Evolutionary conservation across 306 rosid species (phyloP), one percentile per base, ranked within the genome.

Genomic region (Citrullus colocynthis): DNA sequence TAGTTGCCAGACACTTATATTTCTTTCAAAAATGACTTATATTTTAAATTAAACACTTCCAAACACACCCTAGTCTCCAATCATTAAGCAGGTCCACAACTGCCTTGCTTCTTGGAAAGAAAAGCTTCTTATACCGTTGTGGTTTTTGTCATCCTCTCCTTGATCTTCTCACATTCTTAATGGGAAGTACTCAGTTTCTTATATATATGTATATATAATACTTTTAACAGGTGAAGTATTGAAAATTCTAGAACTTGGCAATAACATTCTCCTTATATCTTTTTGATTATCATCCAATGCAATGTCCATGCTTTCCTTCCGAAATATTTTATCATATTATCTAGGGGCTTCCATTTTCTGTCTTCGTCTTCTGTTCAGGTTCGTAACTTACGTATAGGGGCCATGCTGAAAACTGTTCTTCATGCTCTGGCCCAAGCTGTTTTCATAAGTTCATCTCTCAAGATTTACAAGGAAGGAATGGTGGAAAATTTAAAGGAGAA

Each of bases 391-490:
- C 84, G 98, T 71, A 91, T 88, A 80, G 98, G 98, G 79, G 98
- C 97, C 78, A 91, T 93, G 98, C 84, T 90, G 80, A 85, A 86
- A 88, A 93, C 97, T 82, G 91, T 93, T 80, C 88, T 93, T 79
- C 96, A 97, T 75, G 91, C 96, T 30, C 81, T 93, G 81, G 93
- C 96, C 67, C 98, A 91, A 77, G 96, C 98, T 52, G 89, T 91
- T 86, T 81, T 88, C 42, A 82, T 91, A 86, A 86, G 85, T 82
- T 93, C 91, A 58, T 73, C 75, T 61, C 82, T 84, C 79, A 77
- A 81, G 81, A 77, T 76, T 72, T 78, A 44, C 75, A 81, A 65
- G 65, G 89, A 84, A 87, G 89, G 85, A 85, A 85, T 78, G 9
- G 74, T 80, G 56, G 97, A 85, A 56, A 86, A 79, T 84, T 72